Evolutionary conservation across 306 rosid species (phyloP).

Genomic region (Acacia confusa): DNA sequence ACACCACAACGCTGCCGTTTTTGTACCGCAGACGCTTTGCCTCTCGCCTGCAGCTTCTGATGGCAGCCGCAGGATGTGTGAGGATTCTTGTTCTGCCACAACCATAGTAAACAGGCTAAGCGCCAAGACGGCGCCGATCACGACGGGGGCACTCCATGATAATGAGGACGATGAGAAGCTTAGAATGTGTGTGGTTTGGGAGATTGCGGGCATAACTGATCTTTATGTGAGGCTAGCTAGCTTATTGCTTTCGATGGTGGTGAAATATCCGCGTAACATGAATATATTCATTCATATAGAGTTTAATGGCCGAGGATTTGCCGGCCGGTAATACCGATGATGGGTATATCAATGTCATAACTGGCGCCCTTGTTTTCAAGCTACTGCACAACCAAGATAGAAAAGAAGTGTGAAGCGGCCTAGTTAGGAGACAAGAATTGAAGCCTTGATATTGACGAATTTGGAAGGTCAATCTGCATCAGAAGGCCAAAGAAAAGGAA

Average conservation of each 20-base stretch:
- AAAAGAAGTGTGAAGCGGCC: neutral
- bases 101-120: conserved; percentile 33
- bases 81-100: conserved; percentile 34
- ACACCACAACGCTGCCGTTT: conserved; percentile 40
- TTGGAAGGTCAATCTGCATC: conserved; percentile 23
- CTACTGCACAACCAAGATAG: neutral
- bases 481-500: neutral
- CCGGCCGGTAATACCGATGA: neutral
- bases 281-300: neutral
- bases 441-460: conserved; percentile 34
- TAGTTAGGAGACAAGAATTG: conserved; percentile 1
- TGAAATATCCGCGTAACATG: neutral
- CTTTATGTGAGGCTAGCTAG: conserved; percentile 39
- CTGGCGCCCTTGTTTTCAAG: neutral
- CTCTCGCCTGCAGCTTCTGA: conserved; percentile 20
- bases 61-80: conserved; percentile 43
- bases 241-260: neutral
- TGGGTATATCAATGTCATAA: neutral
- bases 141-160: neutral
- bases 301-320: neutral
- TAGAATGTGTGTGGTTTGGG: conserved; percentile 29
- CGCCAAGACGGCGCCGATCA: conserved; percentile 30
- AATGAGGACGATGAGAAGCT: neutral
- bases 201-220: conserved; percentile 37
- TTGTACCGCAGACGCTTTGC: conserved; percentile 37